These are phyloP conservation scores for Mycotypha africana DNA, from an alignment of 371 early-diverging fungal species.

Conservation along the genomic window DNA sequence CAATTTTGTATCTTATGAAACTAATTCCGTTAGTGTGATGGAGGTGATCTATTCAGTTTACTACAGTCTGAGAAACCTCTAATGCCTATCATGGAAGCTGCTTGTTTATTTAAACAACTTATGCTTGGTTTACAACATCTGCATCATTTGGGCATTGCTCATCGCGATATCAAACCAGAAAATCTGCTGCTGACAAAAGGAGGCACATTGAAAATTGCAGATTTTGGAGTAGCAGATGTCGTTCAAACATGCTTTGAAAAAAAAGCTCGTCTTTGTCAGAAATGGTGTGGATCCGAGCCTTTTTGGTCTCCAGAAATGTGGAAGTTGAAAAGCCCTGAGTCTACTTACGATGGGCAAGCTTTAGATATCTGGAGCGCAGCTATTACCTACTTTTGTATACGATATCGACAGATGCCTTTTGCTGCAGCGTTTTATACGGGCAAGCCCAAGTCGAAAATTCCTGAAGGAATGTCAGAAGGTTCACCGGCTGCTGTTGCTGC, in stretches of 20 bases:
- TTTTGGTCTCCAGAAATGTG: constrained; percentile 88
- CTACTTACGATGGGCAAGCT: constrained; percentile 68
- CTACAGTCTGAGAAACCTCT: constrained; percentile 37
- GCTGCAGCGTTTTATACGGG: constrained; percentile 32
- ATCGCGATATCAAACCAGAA: constrained; percentile 88
- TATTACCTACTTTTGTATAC: constrained; percentile 77
- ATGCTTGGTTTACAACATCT: constrained; percentile 94
- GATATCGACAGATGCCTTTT: constrained; percentile 64
- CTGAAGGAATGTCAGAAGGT: constrained; percentile 13
- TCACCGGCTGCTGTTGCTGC: constrained; percentile 34
- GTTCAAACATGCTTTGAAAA: constrained; percentile 79
- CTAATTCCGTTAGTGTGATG: constrained; percentile 39
- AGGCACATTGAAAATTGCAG: constrained; percentile 92
- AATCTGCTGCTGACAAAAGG: constrained; percentile 84
- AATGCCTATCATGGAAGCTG: constrained; percentile 38
- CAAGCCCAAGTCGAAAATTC: constrained; percentile 2
- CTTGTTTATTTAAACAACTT: constrained; percentile 78
- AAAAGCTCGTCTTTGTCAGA: constrained; percentile 59
- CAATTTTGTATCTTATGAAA: no score
- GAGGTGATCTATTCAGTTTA: constrained; percentile 56
- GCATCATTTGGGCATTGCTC: constrained; percentile 88
- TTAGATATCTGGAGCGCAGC: constrained; percentile 86
- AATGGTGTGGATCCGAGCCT: constrained; percentile 83
- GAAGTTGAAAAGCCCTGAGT: constrained; percentile 41
- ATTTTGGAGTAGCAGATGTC: constrained; percentile 96